These are phyloP conservation scores for Beta lomatogona DNA, from an alignment of 179 eudicot genomes.

Conservation along the genomic window DNA sequence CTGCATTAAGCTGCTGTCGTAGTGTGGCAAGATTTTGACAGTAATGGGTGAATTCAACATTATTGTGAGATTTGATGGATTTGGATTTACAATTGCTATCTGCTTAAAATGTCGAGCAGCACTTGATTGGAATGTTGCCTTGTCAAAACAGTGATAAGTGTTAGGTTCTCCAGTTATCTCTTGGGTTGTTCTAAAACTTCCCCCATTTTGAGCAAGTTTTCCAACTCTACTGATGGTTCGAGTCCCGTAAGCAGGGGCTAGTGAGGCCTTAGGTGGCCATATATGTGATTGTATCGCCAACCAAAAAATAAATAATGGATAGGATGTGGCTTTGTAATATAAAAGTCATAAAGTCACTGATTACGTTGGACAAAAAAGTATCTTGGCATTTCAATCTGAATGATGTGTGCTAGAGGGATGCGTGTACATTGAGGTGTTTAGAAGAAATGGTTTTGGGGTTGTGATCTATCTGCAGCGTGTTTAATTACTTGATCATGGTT, in stretches of 20 bases:
- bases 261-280: neutral
- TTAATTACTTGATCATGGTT: neutral
- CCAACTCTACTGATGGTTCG: neutral
- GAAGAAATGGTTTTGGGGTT: neutral
- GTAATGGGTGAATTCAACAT: neutral
- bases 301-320: neutral
- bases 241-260: neutral
- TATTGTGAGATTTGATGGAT: neutral
- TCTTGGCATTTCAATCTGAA: neutral
- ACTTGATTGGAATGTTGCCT: neutral
- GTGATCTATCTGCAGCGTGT: neutral
- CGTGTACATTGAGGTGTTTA: neutral
- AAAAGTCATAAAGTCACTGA: neutral
- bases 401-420: neutral
- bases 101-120: neutral
- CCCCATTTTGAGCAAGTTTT: neutral
- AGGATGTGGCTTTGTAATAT: neutral
- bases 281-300: neutral
- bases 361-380: neutral
- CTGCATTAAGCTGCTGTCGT: neutral
- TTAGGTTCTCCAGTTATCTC: neutral
- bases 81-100: neutral
- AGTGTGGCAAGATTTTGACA: neutral
- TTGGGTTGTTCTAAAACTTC: neutral
- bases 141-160: neutral